Conservation (phyloP, 1,284 basidiomycete species). For the Peniophora sp. region DNA sequence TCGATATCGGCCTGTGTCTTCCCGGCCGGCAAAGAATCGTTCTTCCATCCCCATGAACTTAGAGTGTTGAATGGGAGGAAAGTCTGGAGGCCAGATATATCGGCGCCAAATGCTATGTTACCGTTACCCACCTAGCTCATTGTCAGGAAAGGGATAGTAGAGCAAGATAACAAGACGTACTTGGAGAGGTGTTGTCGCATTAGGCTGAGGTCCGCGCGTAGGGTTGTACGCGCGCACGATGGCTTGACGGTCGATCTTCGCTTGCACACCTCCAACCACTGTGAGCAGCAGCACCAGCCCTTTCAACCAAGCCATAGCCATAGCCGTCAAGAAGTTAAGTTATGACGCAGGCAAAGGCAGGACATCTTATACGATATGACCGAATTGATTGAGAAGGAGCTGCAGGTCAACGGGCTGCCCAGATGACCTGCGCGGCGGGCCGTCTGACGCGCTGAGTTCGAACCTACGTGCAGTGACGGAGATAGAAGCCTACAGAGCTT, state of each 20-base stretch:
- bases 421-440: no score
- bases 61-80: constrained; percentile 48
- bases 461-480: no score
- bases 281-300: no score
- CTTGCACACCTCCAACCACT: neutral
- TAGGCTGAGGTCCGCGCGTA: constrained; percentile 27
- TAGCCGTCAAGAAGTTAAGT: no score
- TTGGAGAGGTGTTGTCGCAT: constrained; percentile 42
- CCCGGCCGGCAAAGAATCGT: constrained; percentile 41
- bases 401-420: no score
- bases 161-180: no score
- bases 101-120: constrained; percentile 53
- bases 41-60: constrained; percentile 58
- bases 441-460: no score
- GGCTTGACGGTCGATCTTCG: constrained; percentile 27
- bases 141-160: neutral
- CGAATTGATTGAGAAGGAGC: no score
- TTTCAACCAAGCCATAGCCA: no score
- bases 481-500: no score
- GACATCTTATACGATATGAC: no score
- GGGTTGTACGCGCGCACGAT: constrained; percentile 49
- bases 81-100: constrained; percentile 51
- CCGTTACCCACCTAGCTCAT: constrained; percentile 48
- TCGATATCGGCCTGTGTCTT: constrained; percentile 35
- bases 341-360: no score